phyloP scores from a whole-genome alignment of 768 basidiomycete genomes.

The Podaxis sp. region DNA sequence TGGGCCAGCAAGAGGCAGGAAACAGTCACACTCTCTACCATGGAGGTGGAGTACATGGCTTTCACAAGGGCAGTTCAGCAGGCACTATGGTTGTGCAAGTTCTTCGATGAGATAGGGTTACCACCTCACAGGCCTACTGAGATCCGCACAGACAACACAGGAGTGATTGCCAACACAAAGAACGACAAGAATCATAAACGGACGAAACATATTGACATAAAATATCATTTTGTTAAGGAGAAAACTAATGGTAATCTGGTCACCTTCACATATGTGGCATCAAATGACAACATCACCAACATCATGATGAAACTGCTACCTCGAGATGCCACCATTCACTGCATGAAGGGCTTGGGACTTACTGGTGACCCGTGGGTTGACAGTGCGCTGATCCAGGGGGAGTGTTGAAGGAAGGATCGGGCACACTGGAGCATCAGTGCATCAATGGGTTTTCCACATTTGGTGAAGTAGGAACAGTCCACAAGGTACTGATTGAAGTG shows the following conservation, averaged over 20 bases:
- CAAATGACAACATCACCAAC: conserved; percentile 20
- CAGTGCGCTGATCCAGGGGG: background rate
- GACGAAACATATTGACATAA: conserved; percentile 39
- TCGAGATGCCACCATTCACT: background rate
- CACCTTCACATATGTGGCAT: conserved; percentile 15
- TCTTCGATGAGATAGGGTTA: background rate
- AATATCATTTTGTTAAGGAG: conserved; percentile 31
- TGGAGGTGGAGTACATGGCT: conserved; percentile 23
- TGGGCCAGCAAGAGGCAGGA: too few species aligned
- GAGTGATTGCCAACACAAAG: conserved; percentile 23
- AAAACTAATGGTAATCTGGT: conserved; percentile 19
- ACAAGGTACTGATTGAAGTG: too few species aligned
- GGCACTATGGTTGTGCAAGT: background rate
- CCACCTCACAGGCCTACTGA: conserved; percentile 1
- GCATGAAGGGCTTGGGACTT: background rate
- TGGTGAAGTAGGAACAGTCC: too few species aligned
- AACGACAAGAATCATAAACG: conserved; percentile 25
- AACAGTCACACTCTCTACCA: conserved; percentile 14
- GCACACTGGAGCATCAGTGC: too few species aligned
- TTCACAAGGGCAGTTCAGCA: background rate
- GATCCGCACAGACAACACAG: conserved; percentile 25
- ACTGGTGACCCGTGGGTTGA: background rate
- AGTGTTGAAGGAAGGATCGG: background rate
- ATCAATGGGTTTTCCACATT: too few species aligned
- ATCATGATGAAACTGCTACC: conserved; percentile 19